phyloP scores from a whole-genome alignment of 768 basidiomycete species.

The Calocybe indica region DNA sequence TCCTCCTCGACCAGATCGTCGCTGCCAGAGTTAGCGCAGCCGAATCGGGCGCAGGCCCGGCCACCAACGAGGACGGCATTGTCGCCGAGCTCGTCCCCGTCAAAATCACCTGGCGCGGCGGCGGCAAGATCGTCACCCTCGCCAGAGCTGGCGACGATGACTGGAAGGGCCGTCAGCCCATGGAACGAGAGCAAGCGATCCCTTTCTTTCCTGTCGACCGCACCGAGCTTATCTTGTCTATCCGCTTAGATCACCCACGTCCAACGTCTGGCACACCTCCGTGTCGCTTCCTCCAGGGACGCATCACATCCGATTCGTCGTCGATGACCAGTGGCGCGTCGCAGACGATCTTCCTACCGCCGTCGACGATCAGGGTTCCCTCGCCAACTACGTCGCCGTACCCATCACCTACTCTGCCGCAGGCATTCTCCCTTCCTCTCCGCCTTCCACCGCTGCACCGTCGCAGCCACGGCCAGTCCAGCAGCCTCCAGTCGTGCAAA shows the following conservation, averaged over 20 bases:
- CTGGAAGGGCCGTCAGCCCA: conserved; percentile 64
- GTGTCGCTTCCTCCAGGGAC: conserved; percentile 76
- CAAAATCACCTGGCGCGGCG: conserved; percentile 62
- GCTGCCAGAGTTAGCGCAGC: background rate
- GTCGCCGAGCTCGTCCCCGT: conserved; percentile 30
- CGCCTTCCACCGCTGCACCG: conserved; percentile 25
- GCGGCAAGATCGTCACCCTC: conserved; percentile 57
- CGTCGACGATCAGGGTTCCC: conserved; percentile 88
- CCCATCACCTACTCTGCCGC: conserved; percentile 24
- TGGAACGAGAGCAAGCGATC: conserved; percentile 56
- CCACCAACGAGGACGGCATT: conserved; percentile 6
- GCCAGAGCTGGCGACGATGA: conserved; percentile 70
- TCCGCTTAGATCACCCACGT: conserved; percentile 20
- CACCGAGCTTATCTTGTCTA: no score
- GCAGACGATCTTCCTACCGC: conserved; percentile 75
- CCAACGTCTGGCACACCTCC: conserved; percentile 27
- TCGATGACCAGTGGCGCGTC: conserved; percentile 83
- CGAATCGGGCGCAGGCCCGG: conserved; percentile 18
- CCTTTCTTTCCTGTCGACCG: conserved; percentile 4
- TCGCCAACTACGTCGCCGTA: conserved; percentile 91
- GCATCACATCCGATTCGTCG: conserved; percentile 91
- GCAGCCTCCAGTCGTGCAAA: no score
- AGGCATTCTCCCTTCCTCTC: conserved; percentile 13
- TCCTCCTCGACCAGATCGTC: no score
- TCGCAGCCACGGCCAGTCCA: background rate